A percentile compares a stretch with the other conserved stretches of the same genome.
These are phyloP conservation scores for Aspergillus sclerotialis DNA, from an alignment of 2,329 filamentous ascomycete genomes.

Conservation along the genomic window DNA sequence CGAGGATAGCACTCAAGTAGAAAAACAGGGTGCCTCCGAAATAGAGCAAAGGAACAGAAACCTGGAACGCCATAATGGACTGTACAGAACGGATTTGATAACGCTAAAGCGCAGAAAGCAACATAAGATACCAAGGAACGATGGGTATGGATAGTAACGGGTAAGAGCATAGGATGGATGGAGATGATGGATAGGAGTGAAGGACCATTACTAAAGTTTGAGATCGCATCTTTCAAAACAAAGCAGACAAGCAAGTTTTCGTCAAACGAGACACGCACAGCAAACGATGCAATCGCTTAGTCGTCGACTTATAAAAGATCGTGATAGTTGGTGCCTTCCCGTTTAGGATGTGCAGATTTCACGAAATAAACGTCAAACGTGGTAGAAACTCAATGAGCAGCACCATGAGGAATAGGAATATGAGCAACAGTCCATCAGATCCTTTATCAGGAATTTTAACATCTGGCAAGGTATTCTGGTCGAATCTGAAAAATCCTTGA, in stretches of 20 bases:
- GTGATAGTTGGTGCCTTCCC: too few relatives aligned
- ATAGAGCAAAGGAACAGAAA: neutral
- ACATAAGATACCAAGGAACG: conserved; percentile 2
- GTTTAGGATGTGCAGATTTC: too few relatives aligned
- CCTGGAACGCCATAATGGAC: neutral
- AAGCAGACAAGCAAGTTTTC: neutral
- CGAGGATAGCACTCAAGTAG: neutral
- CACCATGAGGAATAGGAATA: too few relatives aligned
- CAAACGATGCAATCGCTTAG: neutral
- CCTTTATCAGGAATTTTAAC: too few relatives aligned
- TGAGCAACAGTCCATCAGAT: too few relatives aligned
- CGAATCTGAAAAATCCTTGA: too few relatives aligned
- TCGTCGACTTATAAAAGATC: too few relatives aligned
- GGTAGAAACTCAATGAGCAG: too few relatives aligned
- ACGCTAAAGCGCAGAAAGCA: conserved; percentile 2
- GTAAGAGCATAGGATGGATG: conserved; percentile 7
- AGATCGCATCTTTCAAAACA: neutral
- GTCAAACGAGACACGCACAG: neutral
- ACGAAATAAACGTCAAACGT: too few relatives aligned
- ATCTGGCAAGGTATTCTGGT: too few relatives aligned
- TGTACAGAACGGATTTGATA: neutral
- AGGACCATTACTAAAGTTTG: neutral
- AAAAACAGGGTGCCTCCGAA: neutral
- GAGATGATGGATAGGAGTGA: neutral
- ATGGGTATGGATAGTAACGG: conserved; percentile 5